These are phyloP conservation scores for Debaryomyces singareniensis DNA, from an alignment of 1,139 yeast genomes.

Conservation along the genomic window DNA sequence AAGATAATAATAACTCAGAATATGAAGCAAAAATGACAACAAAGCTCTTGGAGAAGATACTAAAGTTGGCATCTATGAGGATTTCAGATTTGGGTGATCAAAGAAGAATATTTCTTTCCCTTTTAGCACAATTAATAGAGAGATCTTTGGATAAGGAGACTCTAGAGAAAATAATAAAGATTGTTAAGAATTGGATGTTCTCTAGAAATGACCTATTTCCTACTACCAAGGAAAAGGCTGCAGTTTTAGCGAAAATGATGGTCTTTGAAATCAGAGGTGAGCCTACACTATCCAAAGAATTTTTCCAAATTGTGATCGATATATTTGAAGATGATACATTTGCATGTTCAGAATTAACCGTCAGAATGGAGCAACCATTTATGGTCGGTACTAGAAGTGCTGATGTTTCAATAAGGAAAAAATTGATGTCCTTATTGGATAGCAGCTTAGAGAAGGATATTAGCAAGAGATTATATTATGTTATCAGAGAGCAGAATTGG, in stretches of 20 bases:
- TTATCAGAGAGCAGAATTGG: conserved; percentile 94
- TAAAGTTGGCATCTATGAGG: conserved; percentile 73
- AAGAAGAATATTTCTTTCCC: conserved; percentile 77
- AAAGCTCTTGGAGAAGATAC: conserved; percentile 63
- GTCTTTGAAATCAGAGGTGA: conserved; percentile 87
- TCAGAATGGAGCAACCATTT: conserved; percentile 95
- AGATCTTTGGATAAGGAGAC: conserved; percentile 76
- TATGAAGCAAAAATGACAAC: conserved; percentile 77
- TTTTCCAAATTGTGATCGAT: conserved; percentile 81
- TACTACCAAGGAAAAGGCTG: conserved; percentile 94
- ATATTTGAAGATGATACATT: conserved; percentile 79
- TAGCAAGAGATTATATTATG: conserved; percentile 73
- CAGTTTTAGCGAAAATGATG: conserved; percentile 88
- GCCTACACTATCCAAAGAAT: conserved; percentile 69
- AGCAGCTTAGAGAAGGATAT: conserved; percentile 76
- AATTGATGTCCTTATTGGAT: conserved; percentile 75
- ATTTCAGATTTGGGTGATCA: conserved; percentile 88
- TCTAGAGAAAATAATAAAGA: conserved; percentile 66
- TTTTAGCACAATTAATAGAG: conserved; percentile 86
- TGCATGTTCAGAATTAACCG: conserved; percentile 84
- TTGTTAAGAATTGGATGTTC: conserved; percentile 88
- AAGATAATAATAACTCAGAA: conserved; percentile 37
- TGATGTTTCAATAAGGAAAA: conserved; percentile 68
- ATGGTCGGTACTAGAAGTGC: conserved; percentile 86
- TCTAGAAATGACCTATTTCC: conserved; percentile 82